Evolutionary conservation across 2,329 filamentous ascomycete genomes (phyloP).

Genomic region (Colletotrichum sp.): DNA sequence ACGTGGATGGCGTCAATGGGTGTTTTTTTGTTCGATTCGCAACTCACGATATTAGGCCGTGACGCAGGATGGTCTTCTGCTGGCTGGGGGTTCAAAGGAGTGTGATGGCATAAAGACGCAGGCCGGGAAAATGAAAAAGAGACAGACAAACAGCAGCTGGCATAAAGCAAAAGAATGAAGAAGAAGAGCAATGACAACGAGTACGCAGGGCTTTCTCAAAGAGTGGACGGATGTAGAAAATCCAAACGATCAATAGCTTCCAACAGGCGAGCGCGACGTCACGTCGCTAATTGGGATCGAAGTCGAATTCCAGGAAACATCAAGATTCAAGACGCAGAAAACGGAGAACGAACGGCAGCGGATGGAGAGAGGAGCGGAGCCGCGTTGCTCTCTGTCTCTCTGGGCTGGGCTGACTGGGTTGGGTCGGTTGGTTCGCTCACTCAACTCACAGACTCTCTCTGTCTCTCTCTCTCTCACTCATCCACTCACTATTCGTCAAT

Average conservation of each 20-base stretch:
- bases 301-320: background rate
- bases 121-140: background rate
- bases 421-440: background rate
- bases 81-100: background rate
- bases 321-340: background rate
- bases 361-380: background rate
- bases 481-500: background rate
- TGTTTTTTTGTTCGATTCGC: background rate
- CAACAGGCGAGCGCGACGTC: background rate
- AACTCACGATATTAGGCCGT: background rate
- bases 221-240: background rate
- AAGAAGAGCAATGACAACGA: background rate
- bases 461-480: background rate
- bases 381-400: background rate
- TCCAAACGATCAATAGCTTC: background rate
- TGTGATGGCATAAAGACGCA: background rate
- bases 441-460: background rate
- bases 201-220: background rate
- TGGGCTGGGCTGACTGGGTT: background rate
- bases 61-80: background rate
- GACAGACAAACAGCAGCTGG: background rate
- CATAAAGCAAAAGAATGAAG: background rate
- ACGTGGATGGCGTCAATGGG: background rate
- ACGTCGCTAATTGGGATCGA: background rate
- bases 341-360: background rate